These are phyloP conservation scores for Phytophthora pseudosyringae DNA, from an alignment of 352 stramenopile genomes.

Conservation along the genomic window DNA sequence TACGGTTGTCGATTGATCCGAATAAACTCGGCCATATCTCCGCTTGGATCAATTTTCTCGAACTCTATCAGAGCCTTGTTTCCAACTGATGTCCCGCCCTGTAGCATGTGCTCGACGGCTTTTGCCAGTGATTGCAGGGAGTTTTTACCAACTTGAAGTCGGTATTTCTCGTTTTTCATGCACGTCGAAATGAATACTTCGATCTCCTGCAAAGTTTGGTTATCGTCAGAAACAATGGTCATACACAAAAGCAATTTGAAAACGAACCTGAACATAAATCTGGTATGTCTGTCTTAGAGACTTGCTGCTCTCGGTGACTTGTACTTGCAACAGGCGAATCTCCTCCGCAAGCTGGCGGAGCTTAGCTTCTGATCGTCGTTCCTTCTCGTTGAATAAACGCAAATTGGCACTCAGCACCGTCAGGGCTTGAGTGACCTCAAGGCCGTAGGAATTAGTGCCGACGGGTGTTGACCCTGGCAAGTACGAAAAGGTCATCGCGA, in stretches of 20 bases:
- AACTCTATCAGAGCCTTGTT: conserved; percentile 49
- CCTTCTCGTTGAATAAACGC: conserved; percentile 42
- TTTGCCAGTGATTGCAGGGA: conserved; percentile 73
- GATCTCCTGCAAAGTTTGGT: conserved; percentile 55
- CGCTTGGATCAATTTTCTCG: conserved; percentile 57
- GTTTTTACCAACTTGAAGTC: conserved; percentile 83
- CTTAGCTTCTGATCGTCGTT: conserved; percentile 49
- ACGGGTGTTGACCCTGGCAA: conserved; percentile 34
- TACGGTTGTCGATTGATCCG: conserved; percentile 50
- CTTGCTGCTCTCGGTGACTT: conserved; percentile 42
- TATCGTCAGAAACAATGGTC: conserved; percentile 1
- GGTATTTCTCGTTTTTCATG: conserved; percentile 90
- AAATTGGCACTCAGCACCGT: conserved; percentile 36
- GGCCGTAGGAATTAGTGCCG: conserved; percentile 22
- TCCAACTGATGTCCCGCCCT: conserved; percentile 42
- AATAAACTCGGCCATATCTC: conserved; percentile 77
- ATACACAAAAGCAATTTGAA: conserved; percentile 1
- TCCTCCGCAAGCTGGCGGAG: conserved; percentile 58
- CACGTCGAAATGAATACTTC: conserved; percentile 76
- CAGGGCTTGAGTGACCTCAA: conserved; percentile 40
- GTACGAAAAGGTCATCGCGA: conserved; percentile 35
- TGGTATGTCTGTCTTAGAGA: conserved; percentile 53
- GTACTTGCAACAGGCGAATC: conserved; percentile 44
- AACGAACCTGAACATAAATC: conserved; percentile 65
- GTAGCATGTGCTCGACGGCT: conserved; percentile 70